phyloP scores from a whole-genome alignment of 345 rosid species.

The Iberis pinnata region DNA sequence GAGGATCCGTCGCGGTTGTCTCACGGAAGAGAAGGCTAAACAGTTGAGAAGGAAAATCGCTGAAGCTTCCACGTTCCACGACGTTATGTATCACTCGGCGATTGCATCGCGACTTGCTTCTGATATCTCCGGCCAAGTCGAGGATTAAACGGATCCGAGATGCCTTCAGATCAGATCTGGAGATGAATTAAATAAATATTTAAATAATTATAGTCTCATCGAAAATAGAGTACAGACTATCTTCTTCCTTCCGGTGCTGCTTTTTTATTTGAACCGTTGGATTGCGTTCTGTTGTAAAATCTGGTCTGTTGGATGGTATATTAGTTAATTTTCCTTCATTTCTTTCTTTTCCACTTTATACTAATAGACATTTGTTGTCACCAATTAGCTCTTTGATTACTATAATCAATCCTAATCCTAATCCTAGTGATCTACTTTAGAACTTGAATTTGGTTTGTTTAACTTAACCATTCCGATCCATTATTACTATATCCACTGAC shows the following conservation, averaged over 20 bases:
- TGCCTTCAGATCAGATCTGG: constrained; percentile 15
- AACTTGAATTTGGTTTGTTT: too few relatives aligned
- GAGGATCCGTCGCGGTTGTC: constrained; percentile 38
- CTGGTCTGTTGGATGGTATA: constrained; percentile 17
- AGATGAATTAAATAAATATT: too few relatives aligned
- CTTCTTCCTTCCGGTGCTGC: constrained; percentile 20
- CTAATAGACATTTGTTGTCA: too few relatives aligned
- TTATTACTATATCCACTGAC: too few relatives aligned
- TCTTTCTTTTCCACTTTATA: too few relatives aligned
- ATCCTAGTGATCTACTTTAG: too few relatives aligned
- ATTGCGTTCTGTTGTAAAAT: constrained; percentile 17
- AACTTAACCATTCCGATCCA: too few relatives aligned
- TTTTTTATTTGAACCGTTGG: constrained; percentile 31
- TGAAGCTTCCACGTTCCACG: constrained; percentile 50
- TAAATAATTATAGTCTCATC: too few relatives aligned
- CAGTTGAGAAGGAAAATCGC: constrained; percentile 46
- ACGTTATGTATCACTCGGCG: constrained; percentile 73
- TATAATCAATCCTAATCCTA: too few relatives aligned
- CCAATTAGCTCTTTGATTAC: too few relatives aligned
- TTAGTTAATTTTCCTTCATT: too few relatives aligned
- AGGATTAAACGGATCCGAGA: constrained; percentile 16
- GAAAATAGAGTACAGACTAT: constrained; percentile 12
- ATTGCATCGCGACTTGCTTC: constrained; percentile 68
- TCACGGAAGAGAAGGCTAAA: constrained; percentile 69
- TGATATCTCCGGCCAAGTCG: constrained; percentile 33